These are phyloP conservation scores for Ilyonectria destructans DNA, from an alignment of 2,329 filamentous ascomycete genomes.

Conservation along the genomic window DNA sequence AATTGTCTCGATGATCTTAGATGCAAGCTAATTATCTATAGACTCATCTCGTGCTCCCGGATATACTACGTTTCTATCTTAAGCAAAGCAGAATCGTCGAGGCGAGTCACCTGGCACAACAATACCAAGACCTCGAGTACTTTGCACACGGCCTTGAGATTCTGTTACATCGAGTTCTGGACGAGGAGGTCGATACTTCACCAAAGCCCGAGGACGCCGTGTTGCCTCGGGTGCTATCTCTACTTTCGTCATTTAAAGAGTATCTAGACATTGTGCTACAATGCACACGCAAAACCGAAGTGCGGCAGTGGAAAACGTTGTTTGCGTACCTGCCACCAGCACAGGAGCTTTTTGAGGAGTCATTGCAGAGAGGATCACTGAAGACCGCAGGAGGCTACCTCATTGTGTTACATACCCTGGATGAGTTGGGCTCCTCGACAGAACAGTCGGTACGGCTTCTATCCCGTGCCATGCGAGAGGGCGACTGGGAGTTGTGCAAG, in stretches of 20 bases:
- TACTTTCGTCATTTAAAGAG: conserved; percentile 81
- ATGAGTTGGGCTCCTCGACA: conserved; percentile 78
- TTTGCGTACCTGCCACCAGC: conserved; percentile 94
- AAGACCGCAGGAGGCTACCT: conserved; percentile 98
- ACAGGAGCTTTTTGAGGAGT: conserved; percentile 94
- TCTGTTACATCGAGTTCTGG: conserved; percentile 91
- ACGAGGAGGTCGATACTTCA: conserved; percentile 89
- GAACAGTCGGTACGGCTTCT: conserved; percentile 88
- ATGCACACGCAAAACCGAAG: conserved; percentile 97
- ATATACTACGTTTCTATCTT: conserved; percentile 86
- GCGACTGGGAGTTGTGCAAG: conserved; percentile 96
- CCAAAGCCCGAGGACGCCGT: conserved; percentile 76
- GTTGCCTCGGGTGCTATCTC: conserved; percentile 75
- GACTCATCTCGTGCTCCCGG: conserved; percentile 94
- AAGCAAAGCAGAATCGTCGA: conserved; percentile 83
- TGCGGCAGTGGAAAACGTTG: conserved; percentile 93
- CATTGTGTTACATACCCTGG: conserved; percentile 90
- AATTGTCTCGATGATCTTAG: not conserved
- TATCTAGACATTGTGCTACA: conserved; percentile 97
- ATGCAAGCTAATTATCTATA: conserved; percentile 54
- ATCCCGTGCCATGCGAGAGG: conserved; percentile 84
- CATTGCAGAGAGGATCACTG: conserved; percentile 85
- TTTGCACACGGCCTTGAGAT: conserved; percentile 95
- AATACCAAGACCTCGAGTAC: conserved; percentile 90
- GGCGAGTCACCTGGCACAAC: conserved; percentile 85